Percentiles rank a stretch among this genome's conserved stretches.
phyloP scores from a whole-genome alignment of 1,139 yeast species.

The Kluyveromyces marxianus region DNA sequence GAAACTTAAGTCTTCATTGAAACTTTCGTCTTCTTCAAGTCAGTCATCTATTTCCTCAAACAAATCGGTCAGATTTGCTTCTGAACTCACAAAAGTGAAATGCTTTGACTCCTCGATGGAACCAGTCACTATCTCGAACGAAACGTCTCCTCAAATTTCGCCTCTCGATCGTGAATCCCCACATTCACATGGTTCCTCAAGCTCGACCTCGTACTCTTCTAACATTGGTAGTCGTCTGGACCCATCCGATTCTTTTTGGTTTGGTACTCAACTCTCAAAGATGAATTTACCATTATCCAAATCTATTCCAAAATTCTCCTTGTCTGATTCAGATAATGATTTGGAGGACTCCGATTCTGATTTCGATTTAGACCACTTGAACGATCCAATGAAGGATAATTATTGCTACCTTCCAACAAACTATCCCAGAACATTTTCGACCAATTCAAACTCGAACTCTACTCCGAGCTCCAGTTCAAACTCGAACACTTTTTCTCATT shows the following conservation, averaged over 20 bases:
- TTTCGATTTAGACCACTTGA: conserved; percentile 1
- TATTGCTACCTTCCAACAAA: background rate
- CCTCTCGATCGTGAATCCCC: conserved; percentile 10
- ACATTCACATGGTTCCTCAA: background rate
- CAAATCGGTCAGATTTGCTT: conserved; percentile 28
- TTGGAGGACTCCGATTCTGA: conserved; percentile 7
- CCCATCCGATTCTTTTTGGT: conserved; percentile 11
- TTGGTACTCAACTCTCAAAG: conserved; percentile 9
- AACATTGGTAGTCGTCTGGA: conserved; percentile 1
- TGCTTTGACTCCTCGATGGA: conserved; percentile 24
- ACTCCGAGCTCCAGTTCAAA: conserved; percentile 1
- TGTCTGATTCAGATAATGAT: conserved; percentile 8
- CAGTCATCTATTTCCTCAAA: conserved; percentile 16
- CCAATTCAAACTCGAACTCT: background rate
- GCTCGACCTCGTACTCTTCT: background rate
- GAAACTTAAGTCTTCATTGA: conserved; percentile 23
- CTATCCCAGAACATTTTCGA: background rate
- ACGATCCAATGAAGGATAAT: background rate
- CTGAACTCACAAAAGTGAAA: conserved; percentile 27
- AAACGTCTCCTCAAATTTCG: conserved; percentile 21
- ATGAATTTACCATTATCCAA: conserved; percentile 6
- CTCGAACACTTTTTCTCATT: background rate
- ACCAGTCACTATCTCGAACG: conserved; percentile 27
- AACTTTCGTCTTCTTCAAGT: conserved; percentile 17
- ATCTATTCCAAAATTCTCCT: conserved; percentile 6